Conservation (phyloP, 2,329 filamentous ascomycete species). For the Didymella pinodella region DNA sequence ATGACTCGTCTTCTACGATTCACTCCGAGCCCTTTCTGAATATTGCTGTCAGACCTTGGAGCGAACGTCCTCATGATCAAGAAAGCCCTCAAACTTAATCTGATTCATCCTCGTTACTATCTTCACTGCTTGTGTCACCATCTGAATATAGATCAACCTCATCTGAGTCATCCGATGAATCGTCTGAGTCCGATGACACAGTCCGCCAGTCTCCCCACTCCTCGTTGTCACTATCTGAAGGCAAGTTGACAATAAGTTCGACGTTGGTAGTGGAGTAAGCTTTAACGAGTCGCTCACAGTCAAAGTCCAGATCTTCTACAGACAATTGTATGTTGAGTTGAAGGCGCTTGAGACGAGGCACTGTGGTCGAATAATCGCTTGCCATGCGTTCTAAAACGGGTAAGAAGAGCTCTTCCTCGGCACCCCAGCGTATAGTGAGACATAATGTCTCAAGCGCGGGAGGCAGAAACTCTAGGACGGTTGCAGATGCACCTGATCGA, state of each 20-base stretch:
- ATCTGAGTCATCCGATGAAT: too few species aligned
- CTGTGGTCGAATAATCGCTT: constrained; percentile 6
- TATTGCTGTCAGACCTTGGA: too few species aligned
- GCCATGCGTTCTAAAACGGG: constrained; percentile 28
- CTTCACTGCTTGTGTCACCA: too few species aligned
- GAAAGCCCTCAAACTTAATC: too few species aligned
- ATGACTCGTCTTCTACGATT: too few species aligned
- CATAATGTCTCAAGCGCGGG: constrained; percentile 21
- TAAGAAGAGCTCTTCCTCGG: constrained; percentile 18
- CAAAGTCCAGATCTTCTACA: constrained; percentile 14
- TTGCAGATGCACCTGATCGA: constrained; percentile 7
- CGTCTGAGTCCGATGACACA: constrained; percentile 17
- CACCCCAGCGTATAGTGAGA: constrained; percentile 13
- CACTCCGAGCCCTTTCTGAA: too few species aligned
- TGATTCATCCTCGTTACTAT: too few species aligned
- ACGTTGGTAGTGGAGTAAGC: constrained; percentile 16
- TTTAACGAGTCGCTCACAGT: constrained; percentile 24
- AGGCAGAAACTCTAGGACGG: constrained; percentile 26
- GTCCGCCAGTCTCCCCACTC: constrained; percentile 18
- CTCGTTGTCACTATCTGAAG: constrained; percentile 10
- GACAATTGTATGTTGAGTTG: constrained; percentile 14
- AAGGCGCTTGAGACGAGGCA: constrained; percentile 22
- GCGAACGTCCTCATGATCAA: too few species aligned
- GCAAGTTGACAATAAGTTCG: constrained; percentile 19
- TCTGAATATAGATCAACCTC: too few species aligned